These are phyloP conservation scores for Ichthyophthirius multifiliis DNA, from an alignment of 169 alveolate species.

Conservation along the genomic window DNA sequence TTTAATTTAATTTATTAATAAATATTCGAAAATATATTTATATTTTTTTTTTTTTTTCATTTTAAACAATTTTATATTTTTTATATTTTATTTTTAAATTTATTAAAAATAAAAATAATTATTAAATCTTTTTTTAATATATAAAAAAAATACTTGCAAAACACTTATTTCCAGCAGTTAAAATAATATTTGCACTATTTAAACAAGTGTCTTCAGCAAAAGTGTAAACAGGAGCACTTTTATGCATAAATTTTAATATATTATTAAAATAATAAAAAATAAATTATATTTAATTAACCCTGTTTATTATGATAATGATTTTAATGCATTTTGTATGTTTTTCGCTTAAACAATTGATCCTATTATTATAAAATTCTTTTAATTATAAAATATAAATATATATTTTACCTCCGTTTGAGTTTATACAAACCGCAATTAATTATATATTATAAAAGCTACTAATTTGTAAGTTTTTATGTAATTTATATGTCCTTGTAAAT, in stretches of 20 bases:
- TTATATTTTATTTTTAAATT: too few species aligned
- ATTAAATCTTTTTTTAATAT: too few species aligned
- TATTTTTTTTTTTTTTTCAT: too few species aligned
- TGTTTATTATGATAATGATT: conserved; percentile 10
- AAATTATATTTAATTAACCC: neutral
- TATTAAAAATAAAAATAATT: neutral
- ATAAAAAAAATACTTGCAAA: conserved; percentile 17
- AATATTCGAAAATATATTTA: neutral
- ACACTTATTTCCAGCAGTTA: conserved; percentile 24
- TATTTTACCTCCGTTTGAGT: conserved; percentile 12
- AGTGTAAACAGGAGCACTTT: conserved; percentile 32
- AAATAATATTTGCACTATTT: conserved; percentile 23
- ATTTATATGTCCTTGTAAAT: conserved; percentile 1
- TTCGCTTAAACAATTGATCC: conserved; percentile 14
- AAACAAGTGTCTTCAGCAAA: conserved; percentile 36
- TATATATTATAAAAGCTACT: neutral
- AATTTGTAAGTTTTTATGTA: neutral
- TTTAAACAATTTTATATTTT: too few species aligned
- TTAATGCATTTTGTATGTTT: conserved; percentile 3
- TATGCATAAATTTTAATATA: neutral
- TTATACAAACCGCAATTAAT: conserved; percentile 13
- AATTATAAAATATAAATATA: neutral
- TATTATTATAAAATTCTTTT: neutral
- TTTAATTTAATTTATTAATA: neutral
- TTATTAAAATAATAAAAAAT: neutral